A percentile compares a stretch with the other conserved stretches of the same genome.
Evolutionary conservation across 352 stramenopile genomes (phyloP).

Genomic region (Pythium myriotylum): DNA sequence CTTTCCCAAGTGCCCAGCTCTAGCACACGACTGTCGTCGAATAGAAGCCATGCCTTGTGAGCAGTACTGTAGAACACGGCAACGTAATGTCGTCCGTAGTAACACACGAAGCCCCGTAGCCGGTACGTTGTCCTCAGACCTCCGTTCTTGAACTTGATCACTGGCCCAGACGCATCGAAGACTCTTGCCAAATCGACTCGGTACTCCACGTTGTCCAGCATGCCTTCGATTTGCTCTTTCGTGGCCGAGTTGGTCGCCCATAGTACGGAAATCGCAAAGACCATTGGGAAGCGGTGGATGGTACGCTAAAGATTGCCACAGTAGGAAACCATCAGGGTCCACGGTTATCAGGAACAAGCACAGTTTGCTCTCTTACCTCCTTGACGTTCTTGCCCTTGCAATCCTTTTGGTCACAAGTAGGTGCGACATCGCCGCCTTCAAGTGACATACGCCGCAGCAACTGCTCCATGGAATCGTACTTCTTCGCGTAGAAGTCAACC

Average conservation of each 20-base stretch:
- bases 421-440: slow-evolving; percentile 57
- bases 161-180: slow-evolving; percentile 69
- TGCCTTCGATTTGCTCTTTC: slow-evolving; percentile 70
- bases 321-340: background rate
- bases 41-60: slow-evolving; percentile 87
- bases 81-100: slow-evolving; percentile 85
- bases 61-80: slow-evolving; percentile 85
- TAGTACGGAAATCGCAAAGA: slow-evolving; percentile 84
- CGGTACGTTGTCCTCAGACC: slow-evolving; percentile 77
- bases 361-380: slow-evolving; percentile 35
- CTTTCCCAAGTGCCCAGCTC: slow-evolving; percentile 78
- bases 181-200: slow-evolving; percentile 74
- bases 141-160: slow-evolving; percentile 71
- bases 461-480: slow-evolving; percentile 72
- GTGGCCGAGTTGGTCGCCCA: slow-evolving; percentile 77
- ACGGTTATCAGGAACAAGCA: background rate
- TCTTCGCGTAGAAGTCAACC: slow-evolving; percentile 60
- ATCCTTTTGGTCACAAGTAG: slow-evolving; percentile 53
- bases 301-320: slow-evolving; percentile 34
- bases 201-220: slow-evolving; percentile 68
- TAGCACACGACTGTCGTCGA: slow-evolving; percentile 80
- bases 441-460: slow-evolving; percentile 66
- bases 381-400: slow-evolving; percentile 70
- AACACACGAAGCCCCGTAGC: slow-evolving; percentile 82
- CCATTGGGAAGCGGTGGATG: slow-evolving; percentile 85